Evolutionary conservation across 2,329 filamentous ascomycete genomes (phyloP), one percentile per base, ranked within the genome.

Genomic region (Aspergillus sp.): DNA sequence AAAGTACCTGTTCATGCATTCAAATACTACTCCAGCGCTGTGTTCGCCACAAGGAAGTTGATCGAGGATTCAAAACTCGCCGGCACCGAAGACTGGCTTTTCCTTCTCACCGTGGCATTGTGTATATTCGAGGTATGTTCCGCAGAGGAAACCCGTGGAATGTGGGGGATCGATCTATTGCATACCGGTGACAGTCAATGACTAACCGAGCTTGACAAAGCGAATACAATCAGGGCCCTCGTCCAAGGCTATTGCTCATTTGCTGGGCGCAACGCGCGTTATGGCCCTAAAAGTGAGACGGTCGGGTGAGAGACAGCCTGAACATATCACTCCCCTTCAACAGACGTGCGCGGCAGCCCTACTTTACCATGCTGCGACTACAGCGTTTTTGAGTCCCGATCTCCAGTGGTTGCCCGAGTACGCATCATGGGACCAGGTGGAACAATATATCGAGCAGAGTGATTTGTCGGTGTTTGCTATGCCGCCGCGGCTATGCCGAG

Each of bases 71-170:
- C 47, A 6, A 34, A 36, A 34, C 36, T 49, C 5, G 16, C 23
- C 16, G 47, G 47, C 21, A 49, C 47, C 11, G 47, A 49, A 25
- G 47, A 49, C 47, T 49, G 47, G 47, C 40, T 49, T 21, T 43
- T 42, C 13, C 23, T 49, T n/a, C n/a, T 31, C 10, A 49, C 47
- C 2, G 19, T 49, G 20, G 11, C 38, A 9, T 19, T 49, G 21
- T 49, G 47, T 17, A 49, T 49, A 14, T 49, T 49, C n/a, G 47
- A 49, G 47, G 47, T 49, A 20, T 21, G 36, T 43, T 29, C 7
- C 25, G 3, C 17, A 11, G 38, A 34, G 36, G 13, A 43, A 32
- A 14, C 7, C 14, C 11, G 20, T 3, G 10, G n/a, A 17, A 13
- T 20, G 3, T 32, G 11, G 45, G 9, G 17, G 10, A n/a, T 10